These are phyloP conservation scores for Sporothrix brunneoviolacea DNA, from an alignment of 2,329 filamentous ascomycete genomes.

Conservation along the genomic window DNA sequence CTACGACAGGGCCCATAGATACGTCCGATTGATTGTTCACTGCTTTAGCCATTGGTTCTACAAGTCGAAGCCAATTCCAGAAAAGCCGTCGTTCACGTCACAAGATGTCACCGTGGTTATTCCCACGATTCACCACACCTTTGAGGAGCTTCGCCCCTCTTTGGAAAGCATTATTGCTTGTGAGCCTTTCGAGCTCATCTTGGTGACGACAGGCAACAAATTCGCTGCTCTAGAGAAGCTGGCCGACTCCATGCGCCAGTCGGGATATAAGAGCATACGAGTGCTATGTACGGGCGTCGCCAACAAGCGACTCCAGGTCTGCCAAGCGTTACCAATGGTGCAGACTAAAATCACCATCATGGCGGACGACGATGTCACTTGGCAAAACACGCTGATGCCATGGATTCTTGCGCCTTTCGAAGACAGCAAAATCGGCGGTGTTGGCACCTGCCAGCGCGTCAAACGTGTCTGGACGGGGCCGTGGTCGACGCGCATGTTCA, in stretches of 20 bases:
- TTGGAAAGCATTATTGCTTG: conserved; percentile 70
- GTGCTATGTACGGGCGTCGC: conserved; percentile 75
- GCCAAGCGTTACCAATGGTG: conserved; percentile 80
- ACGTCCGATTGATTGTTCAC: conserved; percentile 78
- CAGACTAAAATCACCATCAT: conserved; percentile 80
- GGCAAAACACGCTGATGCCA: conserved; percentile 76
- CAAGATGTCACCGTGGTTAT: conserved; percentile 91
- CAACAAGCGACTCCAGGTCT: conserved; percentile 93
- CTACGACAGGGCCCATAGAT: conserved; percentile 68
- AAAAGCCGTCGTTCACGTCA: conserved; percentile 70
- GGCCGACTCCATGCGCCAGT: conserved; percentile 46
- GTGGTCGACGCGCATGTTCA: conserved; percentile 62
- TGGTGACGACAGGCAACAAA: conserved; percentile 83
- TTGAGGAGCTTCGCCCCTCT: conserved; percentile 75
- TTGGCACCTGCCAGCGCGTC: conserved; percentile 85
- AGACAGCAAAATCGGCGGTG: conserved; percentile 73
- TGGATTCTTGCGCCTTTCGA: conserved; percentile 95
- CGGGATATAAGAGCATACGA: conserved; percentile 52
- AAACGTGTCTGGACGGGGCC: conserved; percentile 59
- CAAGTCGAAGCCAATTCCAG: conserved; percentile 74
- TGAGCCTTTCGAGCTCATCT: conserved; percentile 64
- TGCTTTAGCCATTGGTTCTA: conserved; percentile 80
- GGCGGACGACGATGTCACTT: conserved; percentile 92
- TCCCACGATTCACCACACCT: conserved; percentile 82
- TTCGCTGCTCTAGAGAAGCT: conserved; percentile 61